Conservation (phyloP, 805 yeast genomes). For the Candida corydali region DNA sequence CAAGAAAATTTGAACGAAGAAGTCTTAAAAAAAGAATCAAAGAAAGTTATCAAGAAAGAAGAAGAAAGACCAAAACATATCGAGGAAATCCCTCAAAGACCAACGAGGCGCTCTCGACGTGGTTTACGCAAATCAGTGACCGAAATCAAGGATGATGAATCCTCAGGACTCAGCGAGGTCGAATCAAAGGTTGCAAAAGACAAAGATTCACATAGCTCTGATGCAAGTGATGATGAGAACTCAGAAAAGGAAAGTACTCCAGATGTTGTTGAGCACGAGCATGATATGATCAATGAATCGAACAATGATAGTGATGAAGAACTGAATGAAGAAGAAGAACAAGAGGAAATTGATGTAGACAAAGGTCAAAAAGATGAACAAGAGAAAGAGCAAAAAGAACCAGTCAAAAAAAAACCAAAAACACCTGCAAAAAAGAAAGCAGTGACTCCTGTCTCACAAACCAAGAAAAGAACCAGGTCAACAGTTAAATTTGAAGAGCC, state of each 20-base stretch:
- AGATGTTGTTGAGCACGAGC: slow-evolving; percentile 8
- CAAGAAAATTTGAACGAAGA: slow-evolving; percentile 16
- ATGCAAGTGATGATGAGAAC: slow-evolving; percentile 7
- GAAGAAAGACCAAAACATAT: slow-evolving; percentile 7
- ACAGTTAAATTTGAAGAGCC: slow-evolving; percentile 8
- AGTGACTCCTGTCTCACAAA: background rate
- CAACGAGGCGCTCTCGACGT: slow-evolving; percentile 10
- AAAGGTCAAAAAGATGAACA: slow-evolving; percentile 8
- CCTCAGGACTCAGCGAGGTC: slow-evolving; percentile 12
- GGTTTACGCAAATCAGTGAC: slow-evolving; percentile 3
- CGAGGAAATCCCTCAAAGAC: slow-evolving; percentile 2
- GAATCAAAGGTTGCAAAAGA: slow-evolving; percentile 7
- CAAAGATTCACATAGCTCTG: slow-evolving; percentile 7
- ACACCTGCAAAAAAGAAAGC: background rate
- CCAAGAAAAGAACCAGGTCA: slow-evolving; percentile 11
- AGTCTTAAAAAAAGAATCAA: slow-evolving; percentile 14
- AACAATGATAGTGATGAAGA: slow-evolving; percentile 4
- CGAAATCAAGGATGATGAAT: slow-evolving; percentile 9
- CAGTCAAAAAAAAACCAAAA: background rate
- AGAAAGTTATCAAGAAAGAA: slow-evolving; percentile 9
- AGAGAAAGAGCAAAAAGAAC: background rate
- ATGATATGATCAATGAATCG: background rate
- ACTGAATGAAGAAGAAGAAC: slow-evolving; percentile 16
- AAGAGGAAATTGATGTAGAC: slow-evolving; percentile 8
- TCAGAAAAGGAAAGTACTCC: slow-evolving; percentile 2